phyloP scores from a whole-genome alignment of 2,329 filamentous ascomycete genomes.

The Ceratocystis ficicola region DNA sequence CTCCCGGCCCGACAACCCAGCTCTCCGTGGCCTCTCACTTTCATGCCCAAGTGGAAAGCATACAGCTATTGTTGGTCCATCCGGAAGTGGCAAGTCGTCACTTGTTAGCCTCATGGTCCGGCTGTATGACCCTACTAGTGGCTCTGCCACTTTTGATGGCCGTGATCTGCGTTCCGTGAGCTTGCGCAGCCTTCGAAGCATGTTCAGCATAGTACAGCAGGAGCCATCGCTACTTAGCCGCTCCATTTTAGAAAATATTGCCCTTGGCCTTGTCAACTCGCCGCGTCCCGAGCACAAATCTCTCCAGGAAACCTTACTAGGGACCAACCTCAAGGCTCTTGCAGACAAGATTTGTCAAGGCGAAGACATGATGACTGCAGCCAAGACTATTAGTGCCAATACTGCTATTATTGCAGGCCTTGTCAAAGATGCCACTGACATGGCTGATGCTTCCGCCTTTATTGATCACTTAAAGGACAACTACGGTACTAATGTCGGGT shows the following conservation, averaged over 20 bases:
- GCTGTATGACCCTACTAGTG: slow-evolving; percentile 44
- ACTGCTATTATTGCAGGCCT: slow-evolving; percentile 41
- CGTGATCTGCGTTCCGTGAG: slow-evolving; percentile 38
- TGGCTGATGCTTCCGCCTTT: slow-evolving; percentile 49
- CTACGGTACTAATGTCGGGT: slow-evolving; percentile 42
- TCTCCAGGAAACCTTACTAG: slow-evolving; percentile 38
- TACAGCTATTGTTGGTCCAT: slow-evolving; percentile 47
- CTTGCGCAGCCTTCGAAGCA: slow-evolving; percentile 33
- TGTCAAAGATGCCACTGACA: slow-evolving; percentile 39
- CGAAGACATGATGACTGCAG: slow-evolving; percentile 35
- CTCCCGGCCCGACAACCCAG: slow-evolving; percentile 33
- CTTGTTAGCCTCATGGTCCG: slow-evolving; percentile 43
- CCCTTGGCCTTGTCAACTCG: slow-evolving; percentile 38
- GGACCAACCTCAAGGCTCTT: slow-evolving; percentile 39
- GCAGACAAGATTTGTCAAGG: slow-evolving; percentile 42
- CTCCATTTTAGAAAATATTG: slow-evolving; percentile 41
- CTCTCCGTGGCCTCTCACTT: slow-evolving; percentile 37
- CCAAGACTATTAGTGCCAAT: slow-evolving; percentile 34
- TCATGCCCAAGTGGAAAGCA: slow-evolving; percentile 37
- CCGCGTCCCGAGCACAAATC: slow-evolving; percentile 31
- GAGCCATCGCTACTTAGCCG: slow-evolving; percentile 36
- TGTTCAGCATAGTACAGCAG: slow-evolving; percentile 37
- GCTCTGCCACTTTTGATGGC: slow-evolving; percentile 38
- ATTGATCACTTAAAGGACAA: slow-evolving; percentile 43
- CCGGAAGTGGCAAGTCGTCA: slow-evolving; percentile 47